Evolutionary conservation across 192 early-diverging fungal species (phyloP).

Genomic region (Coemansia sp.): DNA sequence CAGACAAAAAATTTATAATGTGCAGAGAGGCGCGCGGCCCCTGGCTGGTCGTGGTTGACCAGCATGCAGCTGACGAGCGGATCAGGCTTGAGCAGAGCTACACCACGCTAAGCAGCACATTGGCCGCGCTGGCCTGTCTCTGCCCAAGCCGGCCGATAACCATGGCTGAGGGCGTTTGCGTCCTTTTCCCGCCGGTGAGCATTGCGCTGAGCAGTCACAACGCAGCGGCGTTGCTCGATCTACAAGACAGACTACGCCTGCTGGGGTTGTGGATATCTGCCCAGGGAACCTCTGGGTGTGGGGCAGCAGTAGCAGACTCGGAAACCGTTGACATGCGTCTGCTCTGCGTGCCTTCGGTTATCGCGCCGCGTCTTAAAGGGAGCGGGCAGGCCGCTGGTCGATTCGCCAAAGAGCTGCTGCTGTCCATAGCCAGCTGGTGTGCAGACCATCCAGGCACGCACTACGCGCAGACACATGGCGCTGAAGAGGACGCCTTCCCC

Average conservation of each 20-base stretch:
- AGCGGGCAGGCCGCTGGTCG: neutral
- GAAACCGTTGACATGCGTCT: constrained; percentile 8
- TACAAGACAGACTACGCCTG: constrained; percentile 6
- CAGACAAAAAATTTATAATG: constrained; percentile 46
- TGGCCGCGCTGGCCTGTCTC: constrained; percentile 9
- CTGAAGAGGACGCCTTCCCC: constrained; percentile 6
- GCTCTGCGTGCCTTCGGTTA: constrained; percentile 27
- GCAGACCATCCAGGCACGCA: neutral
- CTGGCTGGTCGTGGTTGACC: constrained; percentile 49
- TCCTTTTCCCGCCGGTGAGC: constrained; percentile 34
- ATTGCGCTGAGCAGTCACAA: constrained; percentile 24
- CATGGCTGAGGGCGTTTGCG: constrained; percentile 25
- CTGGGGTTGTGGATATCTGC: constrained; percentile 27
- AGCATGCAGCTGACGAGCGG: constrained; percentile 56
- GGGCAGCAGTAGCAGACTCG: neutral
- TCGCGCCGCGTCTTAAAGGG: constrained; percentile 30
- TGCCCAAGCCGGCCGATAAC: constrained; percentile 9
- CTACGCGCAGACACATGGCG: neutral
- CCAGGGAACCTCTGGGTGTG: neutral
- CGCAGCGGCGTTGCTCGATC: neutral
- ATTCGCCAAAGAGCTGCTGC: constrained; percentile 32
- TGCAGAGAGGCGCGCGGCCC: constrained; percentile 15
- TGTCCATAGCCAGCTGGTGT: constrained; percentile 22
- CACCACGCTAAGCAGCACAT: constrained; percentile 9
- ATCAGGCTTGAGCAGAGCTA: constrained; percentile 36